phyloP scores from a whole-genome alignment of 441 rosid species.

The Bocquillonia castaneifolia region DNA sequence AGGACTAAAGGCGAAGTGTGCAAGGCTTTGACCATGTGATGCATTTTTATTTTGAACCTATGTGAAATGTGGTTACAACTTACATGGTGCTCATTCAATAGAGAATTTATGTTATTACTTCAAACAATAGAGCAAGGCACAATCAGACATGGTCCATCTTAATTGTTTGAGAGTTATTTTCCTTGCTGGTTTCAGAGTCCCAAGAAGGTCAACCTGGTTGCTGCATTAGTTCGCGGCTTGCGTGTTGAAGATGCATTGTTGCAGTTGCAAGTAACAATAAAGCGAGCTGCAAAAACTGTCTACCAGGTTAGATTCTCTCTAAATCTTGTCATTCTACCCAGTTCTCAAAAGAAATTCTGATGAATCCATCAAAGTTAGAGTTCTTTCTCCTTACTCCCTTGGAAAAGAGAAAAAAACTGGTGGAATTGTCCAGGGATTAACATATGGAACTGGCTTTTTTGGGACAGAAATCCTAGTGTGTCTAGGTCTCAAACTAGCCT shows the following conservation, averaged over 20 bases:
- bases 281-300: slow-evolving; percentile 79
- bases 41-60: background rate
- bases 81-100: background rate
- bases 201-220: slow-evolving; percentile 86
- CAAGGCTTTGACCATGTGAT: background rate
- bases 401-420: background rate
- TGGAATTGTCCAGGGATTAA: background rate
- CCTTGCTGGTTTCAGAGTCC: slow-evolving; percentile 63
- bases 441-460: background rate
- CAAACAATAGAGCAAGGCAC: background rate
- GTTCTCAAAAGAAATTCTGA: background rate
- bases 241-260: slow-evolving; percentile 92
- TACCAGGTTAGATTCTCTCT: slow-evolving; percentile 54
- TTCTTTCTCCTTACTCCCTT: background rate
- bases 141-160: background rate
- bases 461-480: background rate
- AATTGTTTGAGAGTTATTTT: slow-evolving; percentile 5
- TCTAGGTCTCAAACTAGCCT: background rate
- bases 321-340: background rate
- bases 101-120: no score
- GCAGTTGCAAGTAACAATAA: slow-evolving; percentile 77
- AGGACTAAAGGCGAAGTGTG: background rate
- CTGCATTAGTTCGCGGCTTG: slow-evolving; percentile 88
- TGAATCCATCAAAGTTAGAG: background rate
- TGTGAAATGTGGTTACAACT: background rate